Conservation (phyloP, 176 grass and related monocot species). For the Cymbopogon citratus region DNA sequence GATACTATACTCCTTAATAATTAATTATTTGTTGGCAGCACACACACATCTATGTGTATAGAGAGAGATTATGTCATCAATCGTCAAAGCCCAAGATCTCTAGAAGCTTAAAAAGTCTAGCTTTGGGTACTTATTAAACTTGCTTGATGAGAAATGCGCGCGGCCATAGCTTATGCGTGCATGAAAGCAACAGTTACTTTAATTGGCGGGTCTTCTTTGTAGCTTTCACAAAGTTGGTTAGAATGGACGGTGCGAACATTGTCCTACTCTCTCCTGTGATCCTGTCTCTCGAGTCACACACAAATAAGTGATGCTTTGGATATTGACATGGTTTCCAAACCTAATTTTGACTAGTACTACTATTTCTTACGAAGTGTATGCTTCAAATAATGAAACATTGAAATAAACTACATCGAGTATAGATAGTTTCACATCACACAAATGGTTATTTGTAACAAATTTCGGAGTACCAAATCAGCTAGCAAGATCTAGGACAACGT, state of each 20-base stretch:
- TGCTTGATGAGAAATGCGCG: conserved; percentile 27
- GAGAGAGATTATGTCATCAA: not conserved
- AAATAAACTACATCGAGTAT: not conserved
- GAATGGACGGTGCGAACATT: too few species aligned
- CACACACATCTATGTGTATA: not conserved
- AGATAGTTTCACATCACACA: not conserved
- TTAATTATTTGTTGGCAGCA: not conserved
- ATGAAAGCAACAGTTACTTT: too few species aligned
- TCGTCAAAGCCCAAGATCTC: conserved; percentile 40
- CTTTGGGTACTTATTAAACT: not conserved
- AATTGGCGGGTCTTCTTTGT: too few species aligned
- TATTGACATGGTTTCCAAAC: not conserved
- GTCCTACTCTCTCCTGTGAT: too few species aligned
- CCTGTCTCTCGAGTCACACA: too few species aligned
- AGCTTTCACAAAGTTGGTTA: too few species aligned
- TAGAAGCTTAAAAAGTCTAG: conserved; percentile 34
- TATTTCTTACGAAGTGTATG: not conserved
- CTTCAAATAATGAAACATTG: not conserved
- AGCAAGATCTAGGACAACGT: too few species aligned
- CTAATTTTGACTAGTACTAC: not conserved
- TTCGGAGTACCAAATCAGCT: too few species aligned
- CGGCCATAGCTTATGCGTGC: not conserved
- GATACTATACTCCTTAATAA: conserved; percentile 7
- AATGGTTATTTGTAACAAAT: too few species aligned
- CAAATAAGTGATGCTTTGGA: too few species aligned